Evolutionary conservation across 164 flowering plant species (phyloP), one percentile per base, ranked within the genome.

Genomic region (Euptelea pleiosperma): DNA sequence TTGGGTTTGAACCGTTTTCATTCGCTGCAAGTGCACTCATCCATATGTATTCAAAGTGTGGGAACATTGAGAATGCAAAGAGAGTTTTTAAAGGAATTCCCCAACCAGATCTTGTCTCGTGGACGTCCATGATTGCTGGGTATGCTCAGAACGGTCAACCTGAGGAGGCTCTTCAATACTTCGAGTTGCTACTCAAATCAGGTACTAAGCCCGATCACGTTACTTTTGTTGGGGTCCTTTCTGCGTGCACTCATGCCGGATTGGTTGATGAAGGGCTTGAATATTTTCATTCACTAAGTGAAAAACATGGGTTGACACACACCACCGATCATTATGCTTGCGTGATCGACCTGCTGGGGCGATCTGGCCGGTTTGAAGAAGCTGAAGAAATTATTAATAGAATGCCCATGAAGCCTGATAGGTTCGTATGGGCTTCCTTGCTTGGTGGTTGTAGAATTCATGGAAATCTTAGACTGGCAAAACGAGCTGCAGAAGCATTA

Each of bases 11-110:
- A 16, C 67, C 73, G 1, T 26, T 49, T 31, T 65, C 70, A 9
- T 73, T 69, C 9, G 70, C 70, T 3, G 61, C 62, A 21, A 65
- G 67, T 37, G 65, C 73, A 0, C 65, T 64, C 6, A 64, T 73
- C 19, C 65, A 73, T 54, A 69, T 73, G 76, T 69, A 73, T 58
- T 69, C 67, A 2, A 68, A 69, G 55, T 73, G 76, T 58, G 76
- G 68, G 33, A 73, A 61, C 18, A 47, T 65, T 41, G 52, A 64
- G 29, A 68, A 24, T 49, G 76, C 73, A 52, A 48, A 48, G 29
- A 52, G 12, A 10, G 59, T 65, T 47, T 73, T 73, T 33, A 22
- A 61, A 36, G 46, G 43, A n/a, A 57, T 73, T 29, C 49, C 66
- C 6, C 59, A 61, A 9, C 70, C 76, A 2, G 73, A 68, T 62